These are phyloP conservation scores for Rhodamnia argentea DNA, from an alignment of 345 rosid species.

Conservation along the genomic window DNA sequence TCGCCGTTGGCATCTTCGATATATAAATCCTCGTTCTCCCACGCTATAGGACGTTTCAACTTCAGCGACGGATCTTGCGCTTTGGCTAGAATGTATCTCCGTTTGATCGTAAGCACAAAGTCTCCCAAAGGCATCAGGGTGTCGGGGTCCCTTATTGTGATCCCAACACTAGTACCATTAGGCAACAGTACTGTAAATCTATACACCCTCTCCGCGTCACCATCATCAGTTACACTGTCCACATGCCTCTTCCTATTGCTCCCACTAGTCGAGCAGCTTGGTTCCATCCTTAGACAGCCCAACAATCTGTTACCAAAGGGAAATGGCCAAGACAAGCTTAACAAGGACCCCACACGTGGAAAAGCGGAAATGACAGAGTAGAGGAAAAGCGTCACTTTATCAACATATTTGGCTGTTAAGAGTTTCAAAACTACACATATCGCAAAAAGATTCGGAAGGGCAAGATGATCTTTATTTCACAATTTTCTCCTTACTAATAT, in stretches of 20 bases:
- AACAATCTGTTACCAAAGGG: neutral
- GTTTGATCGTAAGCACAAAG: slow-evolving; percentile 23
- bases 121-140: slow-evolving; percentile 12
- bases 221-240: neutral
- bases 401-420: neutral
- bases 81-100: slow-evolving; percentile 11
- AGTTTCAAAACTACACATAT: neutral
- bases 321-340: neutral
- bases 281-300: neutral
- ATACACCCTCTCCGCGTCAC: neutral
- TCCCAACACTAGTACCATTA: slow-evolving; percentile 22
- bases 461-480: neutral
- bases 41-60: slow-evolving; percentile 11
- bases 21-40: slow-evolving; percentile 13
- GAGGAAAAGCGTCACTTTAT: neutral
- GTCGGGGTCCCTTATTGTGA: slow-evolving; percentile 12
- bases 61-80: neutral
- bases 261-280: neutral
- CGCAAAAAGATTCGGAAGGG: neutral
- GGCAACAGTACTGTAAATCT: slow-evolving; percentile 54
- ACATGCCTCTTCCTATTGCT: slow-evolving; percentile 4
- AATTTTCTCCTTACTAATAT: neutral
- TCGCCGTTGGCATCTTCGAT: slow-evolving; percentile 26
- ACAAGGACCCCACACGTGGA: neutral
- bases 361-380: neutral